Evolutionary conservation across 2,329 filamentous ascomycete genomes (phyloP).

Genomic region (Sporothrix brasiliensis): DNA sequence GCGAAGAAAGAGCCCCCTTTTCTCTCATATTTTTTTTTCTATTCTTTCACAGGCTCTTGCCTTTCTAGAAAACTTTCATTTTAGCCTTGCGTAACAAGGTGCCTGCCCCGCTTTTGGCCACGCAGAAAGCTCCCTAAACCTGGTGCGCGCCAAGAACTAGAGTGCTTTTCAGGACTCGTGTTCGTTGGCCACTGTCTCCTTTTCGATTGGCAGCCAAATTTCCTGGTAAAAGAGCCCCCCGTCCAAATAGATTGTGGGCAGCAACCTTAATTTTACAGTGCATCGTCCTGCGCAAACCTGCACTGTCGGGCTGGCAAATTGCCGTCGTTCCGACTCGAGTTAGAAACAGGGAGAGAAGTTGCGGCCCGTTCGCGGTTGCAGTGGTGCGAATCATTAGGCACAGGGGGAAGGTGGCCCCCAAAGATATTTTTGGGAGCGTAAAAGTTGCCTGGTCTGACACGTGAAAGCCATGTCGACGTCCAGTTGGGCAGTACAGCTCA

Average conservation of each 20-base stretch:
- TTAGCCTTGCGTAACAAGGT: conserved; percentile 25
- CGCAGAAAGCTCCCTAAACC: conserved; percentile 23
- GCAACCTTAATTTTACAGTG: conserved; percentile 4
- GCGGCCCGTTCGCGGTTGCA: conserved; percentile 19
- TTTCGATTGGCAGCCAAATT: background rate
- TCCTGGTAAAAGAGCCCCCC: background rate
- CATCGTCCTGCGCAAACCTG: background rate
- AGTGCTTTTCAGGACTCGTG: background rate
- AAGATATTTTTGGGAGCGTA: background rate
- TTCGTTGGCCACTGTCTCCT: background rate
- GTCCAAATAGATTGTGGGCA: background rate
- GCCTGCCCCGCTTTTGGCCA: conserved; percentile 19
- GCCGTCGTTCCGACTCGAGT: background rate
- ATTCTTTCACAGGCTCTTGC: conserved; percentile 12
- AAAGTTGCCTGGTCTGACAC: conserved; percentile 23
- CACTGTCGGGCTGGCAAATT: conserved; percentile 7
- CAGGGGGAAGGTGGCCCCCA: background rate
- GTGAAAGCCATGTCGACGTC: conserved; percentile 29
- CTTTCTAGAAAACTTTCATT: conserved; percentile 11
- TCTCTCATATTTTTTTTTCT: background rate
- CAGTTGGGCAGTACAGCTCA: conserved; percentile 20
- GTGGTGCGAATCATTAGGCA: background rate
- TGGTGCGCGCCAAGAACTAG: conserved; percentile 4
- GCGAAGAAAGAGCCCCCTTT: conserved; percentile 3
- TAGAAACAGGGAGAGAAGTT: background rate